Base-by-base conservation (phyloP, 2,329 filamentous ascomycete species). In the Erysiphe neolycopersici region DNA sequence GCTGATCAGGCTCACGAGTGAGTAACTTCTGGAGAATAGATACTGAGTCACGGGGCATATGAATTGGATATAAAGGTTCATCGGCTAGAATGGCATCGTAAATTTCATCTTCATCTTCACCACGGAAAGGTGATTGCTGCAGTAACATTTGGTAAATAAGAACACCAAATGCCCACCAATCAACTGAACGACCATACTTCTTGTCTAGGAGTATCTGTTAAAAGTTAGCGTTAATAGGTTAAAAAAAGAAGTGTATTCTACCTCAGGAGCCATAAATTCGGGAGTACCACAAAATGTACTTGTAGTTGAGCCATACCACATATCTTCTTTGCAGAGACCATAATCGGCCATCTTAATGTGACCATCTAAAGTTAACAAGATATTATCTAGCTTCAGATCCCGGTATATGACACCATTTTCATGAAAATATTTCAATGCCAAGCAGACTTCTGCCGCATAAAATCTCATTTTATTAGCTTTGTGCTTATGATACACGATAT, bases 121-220 rank as follows among this genome's bases (percentile, higher is more conserved):
- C 89, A 54, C 89, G 79, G 79, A 98, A 98, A 0, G 89, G 89
- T 29, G 87, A 95, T 60, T 98, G 91, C 58, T 98, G 91, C 41
- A 98, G 73, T 45, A 98, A 78, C 91, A 98, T 98, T 61, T 98
- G 89, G 64, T 98, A 98, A 55, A 98, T 98, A 53, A 98, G 65
- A 30, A 98, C 89, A 59, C 89, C 89, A 61, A 98, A 98, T 6
- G 91, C 91, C 89, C 89, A 98, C 89, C 89, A 98, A 60, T 98
- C 89, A 38, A 98, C 89, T 14, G 89, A 83, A 46, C 89, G 78
- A 39, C 85, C 87, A 55, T 98, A 98, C 58, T 94, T 95, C 67
- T 98, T 98, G 60, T 98, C 89, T 45, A 95, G 68, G 32, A 98
- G 65, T 62, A 98, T 98, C 79, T 91, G 38, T 4, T 6, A 30